Percentiles rank a stretch among this genome's conserved stretches.
These are phyloP conservation scores for Akanthomyces muscarius DNA, from an alignment of 2,329 filamentous ascomycete genomes.

Conservation along the genomic window DNA sequence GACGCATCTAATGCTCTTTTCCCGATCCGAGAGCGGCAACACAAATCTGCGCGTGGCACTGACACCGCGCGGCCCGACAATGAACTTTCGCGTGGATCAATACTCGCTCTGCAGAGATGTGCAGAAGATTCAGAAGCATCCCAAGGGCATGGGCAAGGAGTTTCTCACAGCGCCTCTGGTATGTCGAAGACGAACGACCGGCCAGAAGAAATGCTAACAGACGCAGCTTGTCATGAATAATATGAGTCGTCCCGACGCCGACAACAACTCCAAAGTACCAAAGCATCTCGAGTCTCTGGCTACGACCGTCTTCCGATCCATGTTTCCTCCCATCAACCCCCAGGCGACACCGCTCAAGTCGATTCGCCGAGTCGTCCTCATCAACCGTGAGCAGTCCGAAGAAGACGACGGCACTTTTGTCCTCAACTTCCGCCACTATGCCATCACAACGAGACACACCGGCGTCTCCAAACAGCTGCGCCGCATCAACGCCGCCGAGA, in stretches of 20 bases:
- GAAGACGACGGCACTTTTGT: slow-evolving; percentile 68
- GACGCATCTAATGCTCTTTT: slow-evolving; percentile 89
- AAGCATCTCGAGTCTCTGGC: slow-evolving; percentile 91
- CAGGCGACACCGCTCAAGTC: slow-evolving; percentile 83
- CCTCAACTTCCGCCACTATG: slow-evolving; percentile 87
- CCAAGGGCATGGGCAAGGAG: slow-evolving; percentile 77
- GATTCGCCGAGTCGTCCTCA: slow-evolving; percentile 84
- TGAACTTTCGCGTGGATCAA: slow-evolving; percentile 91
- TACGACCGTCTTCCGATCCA: slow-evolving; percentile 90
- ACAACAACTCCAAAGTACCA: slow-evolving; percentile 67
- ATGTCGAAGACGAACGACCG: slow-evolving; percentile 26
- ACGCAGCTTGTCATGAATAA: slow-evolving; percentile 93
- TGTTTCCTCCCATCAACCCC: slow-evolving; percentile 94
- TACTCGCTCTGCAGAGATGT: slow-evolving; percentile 95
- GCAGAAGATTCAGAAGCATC: slow-evolving; percentile 75
- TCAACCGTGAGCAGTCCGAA: slow-evolving; percentile 70
- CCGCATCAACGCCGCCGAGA: slow-evolving; percentile 80
- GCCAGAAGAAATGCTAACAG: slow-evolving; percentile 24
- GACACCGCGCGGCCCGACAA: slow-evolving; percentile 83
- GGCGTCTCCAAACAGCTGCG: slow-evolving; percentile 81
- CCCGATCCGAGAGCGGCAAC: slow-evolving; percentile 82
- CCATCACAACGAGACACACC: slow-evolving; percentile 84
- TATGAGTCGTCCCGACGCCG: slow-evolving; percentile 64
- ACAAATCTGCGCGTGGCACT: slow-evolving; percentile 86
- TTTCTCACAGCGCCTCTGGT: slow-evolving; percentile 80